A percentile compares a stretch with the other conserved stretches of the same genome.
Conservation (phyloP, 2,329 filamentous ascomycete genomes). For the Diaporthe caulivora region DNA sequence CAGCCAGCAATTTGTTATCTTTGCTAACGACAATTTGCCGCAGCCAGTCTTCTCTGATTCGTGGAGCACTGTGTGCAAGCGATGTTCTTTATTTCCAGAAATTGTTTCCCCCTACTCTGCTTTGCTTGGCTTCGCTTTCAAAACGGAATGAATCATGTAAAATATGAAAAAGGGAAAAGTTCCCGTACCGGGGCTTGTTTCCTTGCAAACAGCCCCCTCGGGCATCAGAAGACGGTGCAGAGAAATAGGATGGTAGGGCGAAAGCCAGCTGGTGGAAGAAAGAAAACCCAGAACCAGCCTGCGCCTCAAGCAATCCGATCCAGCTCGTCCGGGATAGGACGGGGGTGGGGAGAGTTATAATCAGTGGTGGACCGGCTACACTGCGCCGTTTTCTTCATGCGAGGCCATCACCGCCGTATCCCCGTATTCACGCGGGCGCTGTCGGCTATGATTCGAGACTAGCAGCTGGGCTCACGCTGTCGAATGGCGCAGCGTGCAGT, state of each 20-base stretch:
- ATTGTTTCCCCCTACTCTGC: conserved; percentile 5
- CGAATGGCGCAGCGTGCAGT: conserved; percentile 86
- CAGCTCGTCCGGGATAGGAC: neutral
- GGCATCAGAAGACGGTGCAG: neutral
- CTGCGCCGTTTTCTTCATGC: neutral
- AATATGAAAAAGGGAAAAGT: conserved; percentile 5
- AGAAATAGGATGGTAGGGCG: neutral
- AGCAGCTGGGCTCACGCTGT: conserved; percentile 72
- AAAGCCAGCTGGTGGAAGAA: neutral
- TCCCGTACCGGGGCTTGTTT: neutral
- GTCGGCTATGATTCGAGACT: conserved; percentile 48
- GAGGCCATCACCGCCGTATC: neutral
- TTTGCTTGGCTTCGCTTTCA: conserved; percentile 34
- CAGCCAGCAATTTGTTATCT: no score
- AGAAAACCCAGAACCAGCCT: conserved; percentile 7
- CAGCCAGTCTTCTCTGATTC: neutral
- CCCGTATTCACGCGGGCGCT: neutral
- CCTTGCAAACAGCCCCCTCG: neutral
- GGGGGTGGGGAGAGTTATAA: neutral
- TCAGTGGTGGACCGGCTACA: neutral
- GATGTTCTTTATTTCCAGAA: conserved; percentile 32
- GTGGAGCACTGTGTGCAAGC: neutral
- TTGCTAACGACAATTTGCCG: neutral
- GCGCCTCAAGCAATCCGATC: neutral
- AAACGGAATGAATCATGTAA: conserved; percentile 19